A percentile compares a stretch with the other conserved stretches of the same genome.
phyloP scores from a whole-genome alignment of 495 filamentous ascomycete genomes.

The Trichocladium antarcticum region DNA sequence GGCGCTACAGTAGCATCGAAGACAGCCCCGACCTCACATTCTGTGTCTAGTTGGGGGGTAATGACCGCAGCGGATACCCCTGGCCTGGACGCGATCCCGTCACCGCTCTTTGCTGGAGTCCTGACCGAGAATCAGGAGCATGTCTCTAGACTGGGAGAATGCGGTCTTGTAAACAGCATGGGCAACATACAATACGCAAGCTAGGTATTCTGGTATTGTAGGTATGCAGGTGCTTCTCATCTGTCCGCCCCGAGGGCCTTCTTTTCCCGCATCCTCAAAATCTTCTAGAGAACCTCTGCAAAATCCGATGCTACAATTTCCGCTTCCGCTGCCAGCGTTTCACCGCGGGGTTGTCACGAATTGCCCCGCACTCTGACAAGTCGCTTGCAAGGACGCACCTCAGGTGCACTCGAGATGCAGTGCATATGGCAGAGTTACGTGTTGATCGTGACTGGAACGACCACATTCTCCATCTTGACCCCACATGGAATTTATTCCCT shows the following conservation, averaged over 20 bases:
- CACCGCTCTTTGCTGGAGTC: conserved; percentile 14
- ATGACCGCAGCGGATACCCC: background rate
- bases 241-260: background rate
- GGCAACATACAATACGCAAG: too few relatives aligned
- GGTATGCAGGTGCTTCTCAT: background rate
- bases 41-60: conserved; percentile 3
- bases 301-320: background rate
- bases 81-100: background rate
- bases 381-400: conserved; percentile 2
- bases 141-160: too few relatives aligned
- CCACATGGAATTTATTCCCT: background rate
- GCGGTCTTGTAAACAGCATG: too few relatives aligned
- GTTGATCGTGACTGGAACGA: conserved; percentile 10
- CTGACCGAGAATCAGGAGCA: too few relatives aligned
- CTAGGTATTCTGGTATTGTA: too few relatives aligned
- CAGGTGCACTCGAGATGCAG: background rate
- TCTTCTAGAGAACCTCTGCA: too few relatives aligned
- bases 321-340: background rate
- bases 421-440: conserved; percentile 10
- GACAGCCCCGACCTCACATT: background rate
- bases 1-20: background rate
- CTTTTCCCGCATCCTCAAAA: too few relatives aligned
- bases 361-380: conserved; percentile 5
- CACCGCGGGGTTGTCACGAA: background rate
- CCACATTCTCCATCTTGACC: background rate